A percentile compares a stretch with the other conserved stretches of the same genome.
phyloP scores from a whole-genome alignment of 345 rosid species.

The Rubroshorea leprosula region DNA sequence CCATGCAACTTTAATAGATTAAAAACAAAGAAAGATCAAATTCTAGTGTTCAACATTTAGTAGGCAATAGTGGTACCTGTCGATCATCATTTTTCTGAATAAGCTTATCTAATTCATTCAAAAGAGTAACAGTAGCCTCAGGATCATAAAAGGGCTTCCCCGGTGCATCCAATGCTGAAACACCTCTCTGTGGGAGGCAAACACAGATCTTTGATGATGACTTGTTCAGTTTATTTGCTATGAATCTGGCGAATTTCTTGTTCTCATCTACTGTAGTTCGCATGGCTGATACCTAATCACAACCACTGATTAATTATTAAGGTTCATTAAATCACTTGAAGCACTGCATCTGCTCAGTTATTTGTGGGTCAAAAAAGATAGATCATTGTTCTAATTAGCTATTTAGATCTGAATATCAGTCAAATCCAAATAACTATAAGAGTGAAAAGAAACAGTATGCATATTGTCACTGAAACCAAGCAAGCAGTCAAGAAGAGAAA shows the following conservation, averaged over 20 bases:
- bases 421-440: no score
- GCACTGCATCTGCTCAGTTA: no score
- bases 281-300: conserved; percentile 65
- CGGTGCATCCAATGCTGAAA: conserved; percentile 83
- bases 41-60: not conserved
- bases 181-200: conserved; percentile 74
- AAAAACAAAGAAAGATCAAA: conserved; percentile 15
- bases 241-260: conserved; percentile 59
- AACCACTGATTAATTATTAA: conserved; percentile 8
- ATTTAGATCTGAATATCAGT: no score
- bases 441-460: no score
- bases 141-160: conserved; percentile 79
- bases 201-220: conserved; percentile 53
- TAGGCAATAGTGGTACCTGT: conserved; percentile 39
- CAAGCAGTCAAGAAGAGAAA: not conserved
- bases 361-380: no score
- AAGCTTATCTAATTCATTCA: conserved; percentile 52
- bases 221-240: conserved; percentile 71
- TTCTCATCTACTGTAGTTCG: conserved; percentile 82
- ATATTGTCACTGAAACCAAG: no score
- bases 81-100: conserved; percentile 52
- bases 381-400: no score
- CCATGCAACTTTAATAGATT: conserved; percentile 1
- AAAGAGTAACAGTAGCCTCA: conserved; percentile 55
- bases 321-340: no score